Evolutionary conservation across 306 rosid species (phyloP).

Genomic region (Fragaria nilgerrensis): DNA sequence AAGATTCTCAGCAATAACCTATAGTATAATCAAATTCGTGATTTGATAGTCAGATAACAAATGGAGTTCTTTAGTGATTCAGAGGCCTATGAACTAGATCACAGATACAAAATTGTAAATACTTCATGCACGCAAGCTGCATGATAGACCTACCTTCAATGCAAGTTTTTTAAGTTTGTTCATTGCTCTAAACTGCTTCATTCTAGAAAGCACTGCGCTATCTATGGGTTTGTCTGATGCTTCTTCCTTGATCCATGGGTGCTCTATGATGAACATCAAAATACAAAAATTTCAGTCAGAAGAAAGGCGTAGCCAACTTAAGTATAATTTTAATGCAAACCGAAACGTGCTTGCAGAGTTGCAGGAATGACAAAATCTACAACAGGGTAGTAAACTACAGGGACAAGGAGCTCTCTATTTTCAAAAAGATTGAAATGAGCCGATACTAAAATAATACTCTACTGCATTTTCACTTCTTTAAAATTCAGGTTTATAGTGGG

Average conservation of each 20-base stretch:
- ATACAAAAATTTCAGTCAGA: slow-evolving; percentile 26
- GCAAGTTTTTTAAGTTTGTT: slow-evolving; percentile 91
- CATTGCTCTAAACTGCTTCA: slow-evolving; percentile 97
- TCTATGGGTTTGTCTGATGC: slow-evolving; percentile 93
- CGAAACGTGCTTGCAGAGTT: background rate
- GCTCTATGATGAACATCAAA: slow-evolving; percentile 52
- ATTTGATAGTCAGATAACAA: slow-evolving; percentile 15
- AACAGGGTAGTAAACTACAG: background rate
- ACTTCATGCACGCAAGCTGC: background rate
- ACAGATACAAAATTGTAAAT: background rate
- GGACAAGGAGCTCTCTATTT: background rate
- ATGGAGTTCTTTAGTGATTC: background rate
- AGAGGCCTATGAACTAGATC: background rate
- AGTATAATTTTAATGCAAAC: background rate
- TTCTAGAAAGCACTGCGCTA: slow-evolving; percentile 86
- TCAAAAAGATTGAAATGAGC: background rate
- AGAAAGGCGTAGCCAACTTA: background rate
- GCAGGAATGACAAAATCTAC: slow-evolving; percentile 3
- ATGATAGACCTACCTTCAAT: slow-evolving; percentile 34
- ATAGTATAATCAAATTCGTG: background rate
- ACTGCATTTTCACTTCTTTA: background rate
- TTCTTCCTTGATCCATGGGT: slow-evolving; percentile 90
- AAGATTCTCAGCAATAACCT: slow-evolving; percentile 94
- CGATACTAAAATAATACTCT: background rate
- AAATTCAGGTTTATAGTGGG: background rate